Percentiles rank a stretch among this genome's conserved stretches.
These are phyloP conservation scores for Thalassiosira profunda DNA, from an alignment of 108 stramenopile genomes.

Conservation along the genomic window DNA sequence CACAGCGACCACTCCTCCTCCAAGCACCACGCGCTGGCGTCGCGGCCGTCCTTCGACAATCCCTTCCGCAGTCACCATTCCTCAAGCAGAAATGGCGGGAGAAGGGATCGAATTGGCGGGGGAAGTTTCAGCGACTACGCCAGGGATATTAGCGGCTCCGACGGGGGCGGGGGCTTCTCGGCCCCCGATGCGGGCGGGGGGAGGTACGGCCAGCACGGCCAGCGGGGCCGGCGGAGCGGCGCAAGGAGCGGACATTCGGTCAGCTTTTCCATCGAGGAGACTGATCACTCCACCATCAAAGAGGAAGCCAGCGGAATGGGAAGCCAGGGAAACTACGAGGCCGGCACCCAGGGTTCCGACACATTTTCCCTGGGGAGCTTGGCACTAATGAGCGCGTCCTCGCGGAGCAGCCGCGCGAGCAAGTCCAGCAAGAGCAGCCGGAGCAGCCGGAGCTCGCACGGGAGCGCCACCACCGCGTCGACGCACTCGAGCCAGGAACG, in stretches of 20 bases:
- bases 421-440: conserved; percentile 2
- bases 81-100: not conserved
- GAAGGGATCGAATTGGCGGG: not conserved
- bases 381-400: conserved; percentile 13
- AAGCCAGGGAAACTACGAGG: not conserved
- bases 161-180: not conserved
- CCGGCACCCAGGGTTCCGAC: not conserved
- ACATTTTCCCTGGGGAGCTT: conserved; percentile 24
- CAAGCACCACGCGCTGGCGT: too few relatives aligned
- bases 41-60: conserved; percentile 24
- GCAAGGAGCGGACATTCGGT: conserved; percentile 5
- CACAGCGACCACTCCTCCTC: too few relatives aligned
- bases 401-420: conserved; percentile 8
- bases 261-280: conserved; percentile 17
- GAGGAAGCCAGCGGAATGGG: not conserved
- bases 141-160: not conserved
- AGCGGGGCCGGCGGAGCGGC: not conserved
- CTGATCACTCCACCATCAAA: not conserved
- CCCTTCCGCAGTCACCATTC: conserved; percentile 19
- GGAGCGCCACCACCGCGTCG: conserved; percentile 6
- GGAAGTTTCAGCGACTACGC: not conserved
- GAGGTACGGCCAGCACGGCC: not conserved
- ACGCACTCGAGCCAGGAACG: conserved; percentile 14
- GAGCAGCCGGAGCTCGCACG: not conserved
- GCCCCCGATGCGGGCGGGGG: not conserved